These are phyloP conservation scores for Quercus tomentella DNA, from an alignment of 331 rosid genomes.

Conservation along the genomic window DNA sequence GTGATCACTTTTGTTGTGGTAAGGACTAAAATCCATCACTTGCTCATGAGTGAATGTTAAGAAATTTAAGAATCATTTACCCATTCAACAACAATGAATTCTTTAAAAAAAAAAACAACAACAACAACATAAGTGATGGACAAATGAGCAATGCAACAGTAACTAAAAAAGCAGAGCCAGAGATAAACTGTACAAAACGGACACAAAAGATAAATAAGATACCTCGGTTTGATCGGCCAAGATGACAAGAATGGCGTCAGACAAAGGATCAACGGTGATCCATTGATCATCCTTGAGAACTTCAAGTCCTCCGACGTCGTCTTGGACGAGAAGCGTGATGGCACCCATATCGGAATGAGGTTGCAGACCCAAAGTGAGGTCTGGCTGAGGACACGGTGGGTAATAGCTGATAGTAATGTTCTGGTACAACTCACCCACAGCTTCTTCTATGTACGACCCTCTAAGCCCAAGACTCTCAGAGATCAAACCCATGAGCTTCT, in stretches of 20 bases:
- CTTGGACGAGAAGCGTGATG: constrained; percentile 75
- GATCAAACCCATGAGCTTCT: constrained; percentile 53
- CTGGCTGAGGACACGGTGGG: constrained; percentile 91
- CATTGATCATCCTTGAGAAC: constrained; percentile 49
- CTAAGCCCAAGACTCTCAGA: constrained; percentile 69
- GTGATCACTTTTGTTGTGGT: too few relatives aligned
- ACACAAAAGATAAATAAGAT: background rate
- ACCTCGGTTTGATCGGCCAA: constrained; percentile 94
- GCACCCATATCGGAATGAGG: constrained; percentile 87
- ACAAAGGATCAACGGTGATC: constrained; percentile 61
- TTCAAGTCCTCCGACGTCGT: constrained; percentile 86
- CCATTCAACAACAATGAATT: too few relatives aligned
- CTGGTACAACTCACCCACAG: constrained; percentile 71
- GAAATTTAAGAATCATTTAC: too few relatives aligned
- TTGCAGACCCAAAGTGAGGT: constrained; percentile 84
- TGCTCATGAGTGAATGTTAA: too few relatives aligned
- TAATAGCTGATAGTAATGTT: constrained; percentile 79
- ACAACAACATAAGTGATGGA: too few relatives aligned
- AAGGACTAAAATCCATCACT: too few relatives aligned
- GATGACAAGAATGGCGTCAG: constrained; percentile 73
- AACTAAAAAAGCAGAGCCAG: too few relatives aligned
- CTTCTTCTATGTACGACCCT: constrained; percentile 57
- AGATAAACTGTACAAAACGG: too few relatives aligned
- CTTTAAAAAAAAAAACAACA: too few relatives aligned
- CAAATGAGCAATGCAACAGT: too few relatives aligned